A percentile compares a stretch with the other conserved stretches of the same genome.
Evolutionary conservation across 495 filamentous ascomycete species (phyloP).

Genomic region (Xylaria castorea): DNA sequence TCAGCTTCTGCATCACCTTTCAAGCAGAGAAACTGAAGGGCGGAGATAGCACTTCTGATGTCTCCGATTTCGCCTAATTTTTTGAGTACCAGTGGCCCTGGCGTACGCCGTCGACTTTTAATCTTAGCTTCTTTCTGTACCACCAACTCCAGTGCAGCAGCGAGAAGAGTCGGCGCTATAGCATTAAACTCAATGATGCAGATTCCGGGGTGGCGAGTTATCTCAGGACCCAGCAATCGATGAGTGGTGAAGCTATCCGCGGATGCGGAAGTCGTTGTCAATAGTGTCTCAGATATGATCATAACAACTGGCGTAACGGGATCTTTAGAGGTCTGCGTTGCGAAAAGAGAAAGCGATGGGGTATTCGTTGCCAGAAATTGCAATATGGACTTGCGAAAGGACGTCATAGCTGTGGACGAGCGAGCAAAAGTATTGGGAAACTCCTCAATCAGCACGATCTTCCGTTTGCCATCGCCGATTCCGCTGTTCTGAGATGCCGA

Average conservation of each 20-base stretch:
- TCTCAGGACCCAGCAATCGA: slow-evolving; percentile 82
- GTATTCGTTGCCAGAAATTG: slow-evolving; percentile 72
- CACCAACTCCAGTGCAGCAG: slow-evolving; percentile 79
- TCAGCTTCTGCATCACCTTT: slow-evolving; percentile 69
- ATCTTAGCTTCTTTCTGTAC: slow-evolving; percentile 79
- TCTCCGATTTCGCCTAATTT: slow-evolving; percentile 83
- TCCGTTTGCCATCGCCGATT: slow-evolving; percentile 37
- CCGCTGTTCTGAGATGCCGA: slow-evolving; percentile 28
- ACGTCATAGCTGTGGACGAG: slow-evolving; percentile 67
- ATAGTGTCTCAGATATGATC: slow-evolving; percentile 85
- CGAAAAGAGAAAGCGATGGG: slow-evolving; percentile 49
- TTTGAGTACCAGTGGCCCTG: slow-evolving; percentile 74
- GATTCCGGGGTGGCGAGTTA: slow-evolving; percentile 77
- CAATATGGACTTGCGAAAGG: slow-evolving; percentile 78
- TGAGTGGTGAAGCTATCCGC: slow-evolving; percentile 91
- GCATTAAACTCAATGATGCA: slow-evolving; percentile 88
- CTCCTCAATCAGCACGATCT: slow-evolving; percentile 87
- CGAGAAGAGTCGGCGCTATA: slow-evolving; percentile 84
- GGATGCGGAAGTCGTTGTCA: slow-evolving; percentile 75
- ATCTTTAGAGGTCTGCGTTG: slow-evolving; percentile 39
- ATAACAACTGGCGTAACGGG: slow-evolving; percentile 79
- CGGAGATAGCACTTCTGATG: slow-evolving; percentile 86
- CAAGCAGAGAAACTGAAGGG: slow-evolving; percentile 88
- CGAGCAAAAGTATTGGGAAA: slow-evolving; percentile 84
- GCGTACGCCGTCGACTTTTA: slow-evolving; percentile 70